Evolutionary conservation across 1,284 basidiomycete species (phyloP).

Genomic region (Cystobasidium sp.): DNA sequence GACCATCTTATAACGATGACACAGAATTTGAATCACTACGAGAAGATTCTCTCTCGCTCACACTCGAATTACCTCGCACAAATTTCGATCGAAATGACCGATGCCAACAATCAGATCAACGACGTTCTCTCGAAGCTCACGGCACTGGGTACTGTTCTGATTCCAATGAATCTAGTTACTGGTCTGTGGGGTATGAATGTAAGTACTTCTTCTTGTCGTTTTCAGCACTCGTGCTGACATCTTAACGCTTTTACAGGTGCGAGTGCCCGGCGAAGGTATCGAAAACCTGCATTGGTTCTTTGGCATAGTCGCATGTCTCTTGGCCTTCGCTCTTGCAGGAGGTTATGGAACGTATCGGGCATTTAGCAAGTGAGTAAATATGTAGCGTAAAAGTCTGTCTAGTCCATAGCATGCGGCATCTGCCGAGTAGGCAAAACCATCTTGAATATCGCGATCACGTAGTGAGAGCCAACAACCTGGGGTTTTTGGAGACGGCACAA

Average conservation of each 20-base stretch:
- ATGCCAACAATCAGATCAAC: constrained; percentile 99
- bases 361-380: constrained; percentile 24
- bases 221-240: constrained; percentile 51
- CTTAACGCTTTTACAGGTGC: constrained; percentile 76
- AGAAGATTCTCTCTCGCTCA: constrained; percentile 96
- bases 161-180: constrained; percentile 74
- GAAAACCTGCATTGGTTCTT: constrained; percentile 69
- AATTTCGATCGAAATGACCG: constrained; percentile 94
- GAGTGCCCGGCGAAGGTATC: constrained; percentile 80
- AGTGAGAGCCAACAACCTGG: too few species aligned
- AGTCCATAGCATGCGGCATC: too few species aligned
- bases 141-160: constrained; percentile 93
- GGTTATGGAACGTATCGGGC: constrained; percentile 73
- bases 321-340: constrained; percentile 76
- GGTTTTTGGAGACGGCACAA: too few species aligned
- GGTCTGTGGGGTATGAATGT: constrained; percentile 61
- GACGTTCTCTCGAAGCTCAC: constrained; percentile 98
- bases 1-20: constrained; percentile 99
- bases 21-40: constrained; percentile 97
- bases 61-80: constrained; percentile 99
- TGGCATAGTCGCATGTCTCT: constrained; percentile 77
- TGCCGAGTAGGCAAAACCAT: too few species aligned
- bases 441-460: too few species aligned
- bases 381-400: too few species aligned
- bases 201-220: background rate